Evolutionary conservation across 768 basidiomycete genomes (phyloP).

Genomic region (Hypholoma fasciculare): DNA sequence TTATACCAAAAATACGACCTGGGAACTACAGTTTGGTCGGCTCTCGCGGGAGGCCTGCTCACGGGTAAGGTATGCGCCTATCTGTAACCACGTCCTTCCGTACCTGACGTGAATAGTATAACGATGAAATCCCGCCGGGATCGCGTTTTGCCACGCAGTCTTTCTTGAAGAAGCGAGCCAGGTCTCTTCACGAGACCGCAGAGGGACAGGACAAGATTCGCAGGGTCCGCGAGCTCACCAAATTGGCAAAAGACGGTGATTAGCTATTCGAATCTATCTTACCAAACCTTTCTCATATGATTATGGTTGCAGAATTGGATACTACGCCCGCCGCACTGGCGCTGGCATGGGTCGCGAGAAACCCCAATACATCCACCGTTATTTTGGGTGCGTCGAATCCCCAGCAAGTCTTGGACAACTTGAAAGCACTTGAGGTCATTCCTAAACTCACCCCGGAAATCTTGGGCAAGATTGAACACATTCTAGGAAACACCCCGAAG

Average conservation of each 20-base stretch:
- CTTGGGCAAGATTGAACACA: slow-evolving; percentile 64
- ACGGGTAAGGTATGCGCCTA: slow-evolving; percentile 65
- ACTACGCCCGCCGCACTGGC: slow-evolving; percentile 66
- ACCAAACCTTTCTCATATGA: background rate
- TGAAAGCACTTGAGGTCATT: slow-evolving; percentile 70
- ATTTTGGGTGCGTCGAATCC: slow-evolving; percentile 68
- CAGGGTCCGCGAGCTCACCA: slow-evolving; percentile 69
- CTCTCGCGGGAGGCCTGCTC: slow-evolving; percentile 71
- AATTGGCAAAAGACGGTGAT: slow-evolving; percentile 59
- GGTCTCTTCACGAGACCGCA: slow-evolving; percentile 46
- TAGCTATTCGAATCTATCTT: background rate
- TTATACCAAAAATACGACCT: slow-evolving; percentile 67
- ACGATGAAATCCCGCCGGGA: slow-evolving; percentile 71
- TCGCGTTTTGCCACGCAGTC: slow-evolving; percentile 67
- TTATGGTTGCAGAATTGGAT: slow-evolving; percentile 43
- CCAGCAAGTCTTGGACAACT: slow-evolving; percentile 64
- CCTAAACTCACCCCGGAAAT: slow-evolving; percentile 71
- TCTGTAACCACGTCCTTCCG: background rate
- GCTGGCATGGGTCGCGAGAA: slow-evolving; percentile 72
- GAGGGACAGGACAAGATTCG: slow-evolving; percentile 70
- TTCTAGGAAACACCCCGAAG: slow-evolving; percentile 56
- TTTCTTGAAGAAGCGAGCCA: slow-evolving; percentile 56
- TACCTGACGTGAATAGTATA: slow-evolving; percentile 44
- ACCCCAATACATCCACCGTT: slow-evolving; percentile 65
- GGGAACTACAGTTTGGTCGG: slow-evolving; percentile 74